phyloP scores from a whole-genome alignment of 2,329 filamentous ascomycete species.

The Phialophora tarda region DNA sequence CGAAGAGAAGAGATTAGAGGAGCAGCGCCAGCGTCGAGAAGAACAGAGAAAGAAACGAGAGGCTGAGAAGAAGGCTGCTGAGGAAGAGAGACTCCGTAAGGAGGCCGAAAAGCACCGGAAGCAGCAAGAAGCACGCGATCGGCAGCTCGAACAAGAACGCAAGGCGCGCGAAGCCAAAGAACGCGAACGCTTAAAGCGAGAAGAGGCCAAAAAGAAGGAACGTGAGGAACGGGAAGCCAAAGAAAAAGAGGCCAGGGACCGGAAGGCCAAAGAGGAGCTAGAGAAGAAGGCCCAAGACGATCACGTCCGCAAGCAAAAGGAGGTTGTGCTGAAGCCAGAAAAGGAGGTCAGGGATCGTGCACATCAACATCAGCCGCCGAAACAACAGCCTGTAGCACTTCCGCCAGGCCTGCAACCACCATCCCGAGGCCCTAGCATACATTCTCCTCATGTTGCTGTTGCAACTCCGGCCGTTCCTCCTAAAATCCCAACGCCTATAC shows the following conservation, averaged over 20 bases:
- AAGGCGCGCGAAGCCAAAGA: constrained; percentile 81
- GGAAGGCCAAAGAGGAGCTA: constrained; percentile 64
- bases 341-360: constrained; percentile 57
- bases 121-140: constrained; percentile 81
- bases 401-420: constrained; percentile 60
- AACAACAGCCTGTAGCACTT: constrained; percentile 47
- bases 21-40: constrained; percentile 80
- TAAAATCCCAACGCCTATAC: constrained; percentile 80
- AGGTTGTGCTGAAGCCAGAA: constrained; percentile 54
- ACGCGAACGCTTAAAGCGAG: constrained; percentile 76
- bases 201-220: constrained; percentile 76
- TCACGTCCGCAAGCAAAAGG: constrained; percentile 63
- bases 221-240: constrained; percentile 64
- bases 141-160: constrained; percentile 82
- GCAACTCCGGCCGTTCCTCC: constrained; percentile 83
- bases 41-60: constrained; percentile 92
- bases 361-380: constrained; percentile 31
- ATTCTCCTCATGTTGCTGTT: constrained; percentile 78
- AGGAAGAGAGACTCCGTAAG: constrained; percentile 83
- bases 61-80: constrained; percentile 84
- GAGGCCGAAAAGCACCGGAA: constrained; percentile 83
- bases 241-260: constrained; percentile 77
- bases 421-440: constrained; percentile 59
- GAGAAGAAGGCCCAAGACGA: constrained; percentile 60
- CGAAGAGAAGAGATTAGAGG: constrained; percentile 78